Conservation (phyloP, 768 basidiomycete species). For the Cyclocybe cylindracea region DNA sequence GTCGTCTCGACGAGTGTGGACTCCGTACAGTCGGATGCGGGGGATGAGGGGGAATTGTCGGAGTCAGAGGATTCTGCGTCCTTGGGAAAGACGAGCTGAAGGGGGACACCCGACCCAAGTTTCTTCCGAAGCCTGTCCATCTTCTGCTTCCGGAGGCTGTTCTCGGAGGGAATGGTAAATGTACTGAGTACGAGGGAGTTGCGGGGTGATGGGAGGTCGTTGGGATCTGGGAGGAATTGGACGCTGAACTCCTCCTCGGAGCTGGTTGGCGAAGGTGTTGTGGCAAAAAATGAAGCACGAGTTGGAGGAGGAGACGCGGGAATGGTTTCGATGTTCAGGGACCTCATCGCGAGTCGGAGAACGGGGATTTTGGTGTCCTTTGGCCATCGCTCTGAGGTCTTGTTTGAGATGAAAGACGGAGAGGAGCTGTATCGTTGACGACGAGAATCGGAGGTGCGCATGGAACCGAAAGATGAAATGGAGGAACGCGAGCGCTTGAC, state of each 20-base stretch:
- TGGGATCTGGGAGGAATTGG: not conserved
- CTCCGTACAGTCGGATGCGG: constrained; percentile 5
- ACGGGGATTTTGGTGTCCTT: constrained; percentile 15
- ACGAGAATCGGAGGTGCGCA: not conserved
- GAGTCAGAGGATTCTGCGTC: constrained; percentile 2
- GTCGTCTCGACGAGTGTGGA: not conserved
- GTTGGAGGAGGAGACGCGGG: constrained; percentile 25
- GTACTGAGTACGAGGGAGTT: constrained; percentile 31
- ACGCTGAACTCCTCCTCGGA: not conserved
- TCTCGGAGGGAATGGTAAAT: constrained; percentile 43
- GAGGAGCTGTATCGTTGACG: not conserved
- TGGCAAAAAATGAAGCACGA: constrained; percentile 11
- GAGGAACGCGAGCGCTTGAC: constrained; percentile 9
- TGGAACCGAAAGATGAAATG: constrained; percentile 7
- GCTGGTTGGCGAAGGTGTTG: not conserved
- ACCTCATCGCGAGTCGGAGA: constrained; percentile 18
- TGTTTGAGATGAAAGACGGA: not conserved
- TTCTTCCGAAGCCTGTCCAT: constrained; percentile 63
- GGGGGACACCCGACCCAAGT: constrained; percentile 64
- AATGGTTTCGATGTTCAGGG: constrained; percentile 25
- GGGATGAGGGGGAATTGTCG: constrained; percentile 11
- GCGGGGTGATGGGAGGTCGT: constrained; percentile 12
- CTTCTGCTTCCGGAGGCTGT: constrained; percentile 49
- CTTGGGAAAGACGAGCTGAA: constrained; percentile 60
- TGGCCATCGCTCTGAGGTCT: constrained; percentile 12